Percentiles rank a stretch among this genome's conserved stretches.
Conservation (phyloP, 345 rosid genomes). For the Alliaria petiolata region DNA sequence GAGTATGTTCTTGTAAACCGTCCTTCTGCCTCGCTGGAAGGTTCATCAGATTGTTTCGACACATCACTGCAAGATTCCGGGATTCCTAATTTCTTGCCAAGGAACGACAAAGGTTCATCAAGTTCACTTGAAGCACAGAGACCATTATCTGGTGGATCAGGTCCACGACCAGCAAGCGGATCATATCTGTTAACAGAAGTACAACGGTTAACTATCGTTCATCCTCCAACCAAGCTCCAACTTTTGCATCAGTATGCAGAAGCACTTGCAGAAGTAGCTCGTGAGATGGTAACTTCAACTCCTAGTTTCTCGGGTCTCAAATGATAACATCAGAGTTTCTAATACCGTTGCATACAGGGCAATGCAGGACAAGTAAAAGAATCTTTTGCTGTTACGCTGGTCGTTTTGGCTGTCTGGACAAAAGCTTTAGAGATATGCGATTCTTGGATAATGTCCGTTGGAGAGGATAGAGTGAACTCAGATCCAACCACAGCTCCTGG, state of each 20-base stretch:
- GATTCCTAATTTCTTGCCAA: conserved; percentile 32
- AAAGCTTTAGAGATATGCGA: conserved; percentile 52
- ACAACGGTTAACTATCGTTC: conserved; percentile 44
- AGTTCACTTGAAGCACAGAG: conserved; percentile 34
- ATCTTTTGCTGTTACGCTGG: conserved; percentile 65
- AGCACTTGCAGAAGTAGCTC: conserved; percentile 53
- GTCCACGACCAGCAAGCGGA: conserved; percentile 32
- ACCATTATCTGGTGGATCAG: conserved; percentile 32
- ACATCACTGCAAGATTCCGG: conserved; percentile 51
- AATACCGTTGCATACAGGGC: conserved; percentile 39
- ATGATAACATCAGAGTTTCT: neutral
- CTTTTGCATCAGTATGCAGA: conserved; percentile 49
- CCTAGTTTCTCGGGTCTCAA: neutral
- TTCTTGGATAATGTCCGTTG: conserved; percentile 46
- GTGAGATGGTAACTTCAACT: conserved; percentile 50
- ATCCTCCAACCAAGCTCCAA: conserved; percentile 60
- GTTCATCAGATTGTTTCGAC: conserved; percentile 53
- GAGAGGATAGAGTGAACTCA: conserved; percentile 29
- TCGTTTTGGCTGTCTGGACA: conserved; percentile 70
- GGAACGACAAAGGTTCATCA: conserved; percentile 37
- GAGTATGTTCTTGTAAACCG: conserved; percentile 69
- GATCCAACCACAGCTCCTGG: conserved; percentile 16
- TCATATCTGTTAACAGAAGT: conserved; percentile 43
- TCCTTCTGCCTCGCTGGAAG: conserved; percentile 48
- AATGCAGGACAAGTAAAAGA: conserved; percentile 52